Percentiles rank a stretch among this genome's conserved stretches.
Conservation (phyloP, 257 asterid genomes). For the Penstemon barbatus region DNA sequence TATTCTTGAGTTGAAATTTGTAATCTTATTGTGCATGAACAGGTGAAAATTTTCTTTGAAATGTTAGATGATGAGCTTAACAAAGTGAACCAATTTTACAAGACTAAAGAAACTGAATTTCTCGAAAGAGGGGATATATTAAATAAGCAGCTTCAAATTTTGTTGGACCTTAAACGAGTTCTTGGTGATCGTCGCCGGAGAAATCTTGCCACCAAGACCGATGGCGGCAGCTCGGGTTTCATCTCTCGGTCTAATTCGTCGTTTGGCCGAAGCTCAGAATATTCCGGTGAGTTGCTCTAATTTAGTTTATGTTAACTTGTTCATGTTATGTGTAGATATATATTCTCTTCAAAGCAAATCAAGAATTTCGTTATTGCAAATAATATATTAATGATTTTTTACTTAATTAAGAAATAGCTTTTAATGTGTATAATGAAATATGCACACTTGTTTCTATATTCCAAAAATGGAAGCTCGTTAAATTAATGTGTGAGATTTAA, state of each 20-base stretch:
- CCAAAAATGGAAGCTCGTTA: no score
- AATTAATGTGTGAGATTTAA: no score
- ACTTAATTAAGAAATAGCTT: no score
- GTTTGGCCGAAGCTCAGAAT: slow-evolving; percentile 44
- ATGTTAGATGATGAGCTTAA: slow-evolving; percentile 68
- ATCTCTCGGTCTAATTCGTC: slow-evolving; percentile 40
- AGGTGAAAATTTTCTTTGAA: slow-evolving; percentile 70
- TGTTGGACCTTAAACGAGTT: slow-evolving; percentile 68
- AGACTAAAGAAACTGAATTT: slow-evolving; percentile 68
- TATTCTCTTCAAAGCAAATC: neutral
- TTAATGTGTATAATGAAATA: no score
- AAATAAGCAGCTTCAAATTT: slow-evolving; percentile 69
- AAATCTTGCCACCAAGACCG: slow-evolving; percentile 24
- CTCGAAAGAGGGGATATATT: slow-evolving; percentile 73
- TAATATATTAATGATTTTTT: no score
- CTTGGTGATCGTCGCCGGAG: slow-evolving; percentile 53
- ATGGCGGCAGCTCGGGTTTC: slow-evolving; percentile 28
- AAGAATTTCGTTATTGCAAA: neutral
- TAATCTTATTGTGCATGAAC: slow-evolving; percentile 9
- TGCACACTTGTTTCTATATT: no score
- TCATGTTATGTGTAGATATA: neutral
- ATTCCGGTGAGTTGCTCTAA: slow-evolving; percentile 54
- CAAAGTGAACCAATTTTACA: slow-evolving; percentile 78
- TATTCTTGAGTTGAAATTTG: no score
- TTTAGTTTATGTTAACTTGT: neutral